phyloP scores from a whole-genome alignment of 306 rosid genomes.

The Gillenia trifoliata region DNA sequence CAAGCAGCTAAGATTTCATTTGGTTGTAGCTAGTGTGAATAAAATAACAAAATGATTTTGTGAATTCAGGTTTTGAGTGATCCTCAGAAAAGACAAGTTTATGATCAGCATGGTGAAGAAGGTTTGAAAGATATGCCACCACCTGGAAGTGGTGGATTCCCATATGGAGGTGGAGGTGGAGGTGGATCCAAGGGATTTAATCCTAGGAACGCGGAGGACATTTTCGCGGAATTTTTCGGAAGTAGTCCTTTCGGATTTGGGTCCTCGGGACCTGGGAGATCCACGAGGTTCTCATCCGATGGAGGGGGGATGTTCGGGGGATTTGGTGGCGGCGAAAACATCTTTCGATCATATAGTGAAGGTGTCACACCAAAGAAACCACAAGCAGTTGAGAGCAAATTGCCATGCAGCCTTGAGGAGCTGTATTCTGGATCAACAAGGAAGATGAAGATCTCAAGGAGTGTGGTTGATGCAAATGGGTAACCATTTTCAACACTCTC shows the following conservation, averaged over 20 bases:
- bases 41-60: conserved; percentile 5
- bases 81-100: conserved; percentile 61
- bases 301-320: conserved; percentile 54
- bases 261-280: conserved; percentile 69
- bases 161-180: conserved; percentile 35
- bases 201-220: conserved; percentile 92
- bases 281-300: conserved; percentile 65
- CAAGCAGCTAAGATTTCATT: not conserved
- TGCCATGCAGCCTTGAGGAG: conserved; percentile 83
- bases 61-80: conserved; percentile 80
- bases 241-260: conserved; percentile 89
- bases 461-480: conserved; percentile 53
- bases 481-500: conserved; percentile 18
- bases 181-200: conserved; percentile 61
- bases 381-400: conserved; percentile 71
- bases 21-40: not conserved
- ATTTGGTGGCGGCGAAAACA: conserved; percentile 47
- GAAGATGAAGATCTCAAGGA: conserved; percentile 98
- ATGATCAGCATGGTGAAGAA: conserved; percentile 90
- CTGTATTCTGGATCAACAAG: conserved; percentile 82
- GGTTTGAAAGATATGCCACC: conserved; percentile 86
- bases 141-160: conserved; percentile 32
- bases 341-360: conserved; percentile 50
- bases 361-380: conserved; percentile 64
- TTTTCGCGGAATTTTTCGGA: conserved; percentile 94